Evolutionary conservation across 768 basidiomycete species (phyloP).

Genomic region (Mycena olivaceomarginata): DNA sequence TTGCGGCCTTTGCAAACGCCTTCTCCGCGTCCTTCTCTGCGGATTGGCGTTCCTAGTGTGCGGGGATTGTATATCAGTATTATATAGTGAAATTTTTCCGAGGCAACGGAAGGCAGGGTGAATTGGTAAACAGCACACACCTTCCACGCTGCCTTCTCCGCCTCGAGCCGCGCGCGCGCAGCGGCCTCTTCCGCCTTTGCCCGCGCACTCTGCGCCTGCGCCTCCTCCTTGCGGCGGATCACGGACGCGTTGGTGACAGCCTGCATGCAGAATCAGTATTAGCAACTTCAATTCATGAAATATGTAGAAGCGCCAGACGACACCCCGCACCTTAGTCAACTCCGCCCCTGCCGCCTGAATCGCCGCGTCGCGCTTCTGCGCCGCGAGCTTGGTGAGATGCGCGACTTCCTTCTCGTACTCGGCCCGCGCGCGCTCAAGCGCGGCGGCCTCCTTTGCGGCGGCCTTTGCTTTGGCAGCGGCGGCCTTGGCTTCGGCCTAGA

Average conservation of each 20-base stretch:
- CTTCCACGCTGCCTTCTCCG: no score
- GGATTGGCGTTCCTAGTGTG: background rate
- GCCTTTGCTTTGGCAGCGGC: slow-evolving; percentile 36
- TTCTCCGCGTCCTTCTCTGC: slow-evolving; percentile 26
- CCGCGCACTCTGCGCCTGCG: slow-evolving; percentile 24
- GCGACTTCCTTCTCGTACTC: slow-evolving; percentile 38
- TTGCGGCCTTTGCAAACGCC: background rate
- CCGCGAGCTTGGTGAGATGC: slow-evolving; percentile 33
- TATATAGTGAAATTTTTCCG: background rate
- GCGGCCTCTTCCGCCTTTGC: slow-evolving; percentile 33
- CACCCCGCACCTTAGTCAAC: slow-evolving; percentile 17
- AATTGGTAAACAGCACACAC: background rate
- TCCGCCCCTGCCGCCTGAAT: slow-evolving; percentile 33
- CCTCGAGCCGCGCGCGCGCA: background rate
- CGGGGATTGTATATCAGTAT: no score
- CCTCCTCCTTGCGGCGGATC: slow-evolving; percentile 37
- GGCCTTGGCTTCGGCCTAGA: slow-evolving; percentile 34
- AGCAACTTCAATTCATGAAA: no score
- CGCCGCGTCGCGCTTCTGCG: slow-evolving; percentile 39
- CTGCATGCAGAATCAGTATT: background rate
- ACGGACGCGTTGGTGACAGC: slow-evolving; percentile 35
- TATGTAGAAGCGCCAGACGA: no score
- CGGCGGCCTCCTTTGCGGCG: slow-evolving; percentile 20
- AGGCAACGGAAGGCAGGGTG: no score
- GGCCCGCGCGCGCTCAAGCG: slow-evolving; percentile 30